Percentiles rank a stretch among this genome's conserved stretches.
phyloP scores from a whole-genome alignment of 768 basidiomycete species.

The Tubosaeta brunneosetosa region DNA sequence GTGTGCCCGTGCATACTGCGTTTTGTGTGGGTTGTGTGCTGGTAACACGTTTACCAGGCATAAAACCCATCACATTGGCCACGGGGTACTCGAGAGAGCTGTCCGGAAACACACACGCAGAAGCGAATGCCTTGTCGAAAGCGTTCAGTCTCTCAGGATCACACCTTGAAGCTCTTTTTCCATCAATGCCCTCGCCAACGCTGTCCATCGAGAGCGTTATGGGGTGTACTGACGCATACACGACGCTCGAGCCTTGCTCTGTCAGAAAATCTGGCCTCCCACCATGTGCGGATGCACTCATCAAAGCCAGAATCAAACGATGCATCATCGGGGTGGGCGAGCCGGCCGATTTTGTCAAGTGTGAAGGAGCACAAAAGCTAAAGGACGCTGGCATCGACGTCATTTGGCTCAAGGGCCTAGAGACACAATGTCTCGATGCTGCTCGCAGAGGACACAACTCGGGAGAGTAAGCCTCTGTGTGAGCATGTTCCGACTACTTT shows the following conservation, averaged over 20 bases:
- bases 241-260: constrained; percentile 96
- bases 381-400: constrained; percentile 69
- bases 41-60: constrained; percentile 42
- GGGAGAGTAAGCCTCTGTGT: neutral
- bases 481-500: neutral
- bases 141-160: constrained; percentile 41
- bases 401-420: constrained; percentile 68
- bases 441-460: constrained; percentile 58
- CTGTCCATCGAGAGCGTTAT: constrained; percentile 44
- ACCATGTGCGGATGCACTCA: constrained; percentile 82
- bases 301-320: constrained; percentile 60
- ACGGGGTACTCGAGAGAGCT: constrained; percentile 90
- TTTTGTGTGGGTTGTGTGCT: constrained; percentile 92
- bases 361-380: constrained; percentile 78
- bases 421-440: constrained; percentile 72
- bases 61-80: constrained; percentile 52
- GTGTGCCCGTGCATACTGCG: constrained; percentile 63
- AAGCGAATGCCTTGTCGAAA: constrained; percentile 88
- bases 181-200: constrained; percentile 24
- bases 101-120: constrained; percentile 93
- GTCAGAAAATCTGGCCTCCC: constrained; percentile 79
- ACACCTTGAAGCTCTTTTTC: constrained; percentile 44
- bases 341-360: constrained; percentile 90
- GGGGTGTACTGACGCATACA: constrained; percentile 71
- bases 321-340: constrained; percentile 90